Percentiles rank a stretch among this genome's conserved stretches.
These are phyloP conservation scores for Chrysoporthe cubensis DNA, from an alignment of 2,329 filamentous ascomycete species.

Conservation along the genomic window DNA sequence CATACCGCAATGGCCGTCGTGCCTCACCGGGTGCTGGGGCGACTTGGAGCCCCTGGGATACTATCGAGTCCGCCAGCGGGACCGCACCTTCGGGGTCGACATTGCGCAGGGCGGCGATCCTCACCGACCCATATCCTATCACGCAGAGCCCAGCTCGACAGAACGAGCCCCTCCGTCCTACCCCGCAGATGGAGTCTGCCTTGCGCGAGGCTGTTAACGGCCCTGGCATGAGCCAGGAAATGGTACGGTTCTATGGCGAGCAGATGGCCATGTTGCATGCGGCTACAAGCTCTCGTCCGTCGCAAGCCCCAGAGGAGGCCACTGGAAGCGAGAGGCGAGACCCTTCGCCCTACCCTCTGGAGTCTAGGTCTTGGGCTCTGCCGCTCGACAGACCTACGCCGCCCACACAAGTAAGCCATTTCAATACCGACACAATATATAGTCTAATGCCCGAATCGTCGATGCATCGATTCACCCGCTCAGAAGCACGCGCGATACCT, in stretches of 20 bases:
- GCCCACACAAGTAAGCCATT: conserved; percentile 26
- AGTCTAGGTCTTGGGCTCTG: neutral
- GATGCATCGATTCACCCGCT: neutral
- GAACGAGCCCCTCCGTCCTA: neutral
- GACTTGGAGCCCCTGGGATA: conserved; percentile 21
- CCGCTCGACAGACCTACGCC: conserved; percentile 9
- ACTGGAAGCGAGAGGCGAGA: neutral
- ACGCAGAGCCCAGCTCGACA: neutral
- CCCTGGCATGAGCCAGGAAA: conserved; percentile 26
- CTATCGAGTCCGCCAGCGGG: conserved; percentile 9
- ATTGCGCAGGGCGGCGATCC: conserved; percentile 19
- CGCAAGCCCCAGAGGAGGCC: conserved; percentile 13
- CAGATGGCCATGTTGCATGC: conserved; percentile 27
- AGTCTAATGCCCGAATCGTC: conserved; percentile 5
- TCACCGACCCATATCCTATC: neutral
- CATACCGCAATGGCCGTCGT: conserved; percentile 12
- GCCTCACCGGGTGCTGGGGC: conserved; percentile 13
- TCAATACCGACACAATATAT: conserved; percentile 4
- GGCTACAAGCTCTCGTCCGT: conserved; percentile 20
- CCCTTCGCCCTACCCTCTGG: neutral
- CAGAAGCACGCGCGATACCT: conserved; percentile 3
- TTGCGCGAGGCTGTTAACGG: conserved; percentile 23
- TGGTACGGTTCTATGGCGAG: conserved; percentile 26
- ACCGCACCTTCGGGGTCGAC: conserved; percentile 12
- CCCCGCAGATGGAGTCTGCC: neutral